Evolutionary conservation across 257 asterid genomes (phyloP).

Genomic region (Gentiana macrophylla): DNA sequence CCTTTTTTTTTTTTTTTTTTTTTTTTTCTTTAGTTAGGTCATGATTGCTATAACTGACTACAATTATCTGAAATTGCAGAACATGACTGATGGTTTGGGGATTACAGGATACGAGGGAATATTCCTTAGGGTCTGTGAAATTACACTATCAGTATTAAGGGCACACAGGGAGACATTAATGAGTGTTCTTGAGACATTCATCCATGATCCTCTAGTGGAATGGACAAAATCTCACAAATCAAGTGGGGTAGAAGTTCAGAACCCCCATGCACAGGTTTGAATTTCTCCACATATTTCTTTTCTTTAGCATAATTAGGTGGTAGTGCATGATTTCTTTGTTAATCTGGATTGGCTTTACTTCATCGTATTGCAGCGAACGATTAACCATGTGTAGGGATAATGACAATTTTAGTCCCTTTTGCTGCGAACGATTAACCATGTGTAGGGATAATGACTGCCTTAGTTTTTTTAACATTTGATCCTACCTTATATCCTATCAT

Average conservation of each 20-base stretch:
- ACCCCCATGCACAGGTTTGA: constrained; percentile 96
- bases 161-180: constrained; percentile 84
- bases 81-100: constrained; percentile 96
- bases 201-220: constrained; percentile 99
- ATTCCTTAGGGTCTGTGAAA: constrained; percentile 81
- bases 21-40: background rate
- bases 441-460: too few relatives aligned
- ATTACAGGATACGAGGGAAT: constrained; percentile 89
- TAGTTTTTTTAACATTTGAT: too few relatives aligned
- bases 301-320: background rate
- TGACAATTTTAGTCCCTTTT: too few relatives aligned
- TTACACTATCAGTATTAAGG: constrained; percentile 77
- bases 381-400: too few relatives aligned
- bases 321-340: background rate
- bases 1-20: background rate
- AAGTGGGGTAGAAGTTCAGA: constrained; percentile 92
- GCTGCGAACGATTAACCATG: too few relatives aligned
- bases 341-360: background rate
- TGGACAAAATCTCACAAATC: constrained; percentile 99
- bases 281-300: constrained; percentile 5
- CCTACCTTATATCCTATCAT: too few relatives aligned
- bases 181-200: constrained; percentile 89
- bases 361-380: too few relatives aligned
- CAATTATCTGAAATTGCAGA: constrained; percentile 30
- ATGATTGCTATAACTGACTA: background rate